Evolutionary conservation across 2,329 filamentous ascomycete genomes (phyloP).

Genomic region (Claviceps sp.): DNA sequence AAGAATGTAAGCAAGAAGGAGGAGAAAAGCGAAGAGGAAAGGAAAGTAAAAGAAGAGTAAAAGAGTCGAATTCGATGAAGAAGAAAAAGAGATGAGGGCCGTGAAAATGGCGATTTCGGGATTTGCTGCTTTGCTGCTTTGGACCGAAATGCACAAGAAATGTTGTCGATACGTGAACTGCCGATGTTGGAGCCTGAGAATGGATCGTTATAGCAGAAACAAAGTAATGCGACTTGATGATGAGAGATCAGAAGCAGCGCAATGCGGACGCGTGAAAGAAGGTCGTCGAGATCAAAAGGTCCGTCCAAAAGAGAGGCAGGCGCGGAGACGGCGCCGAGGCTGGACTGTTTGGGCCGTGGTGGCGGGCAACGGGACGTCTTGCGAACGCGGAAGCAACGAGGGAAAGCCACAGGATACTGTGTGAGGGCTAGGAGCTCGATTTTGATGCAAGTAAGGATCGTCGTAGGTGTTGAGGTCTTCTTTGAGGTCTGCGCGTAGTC

Average conservation of each 20-base stretch:
- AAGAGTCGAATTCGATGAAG: slow-evolving; percentile 6
- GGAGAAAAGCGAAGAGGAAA: slow-evolving; percentile 9
- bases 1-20: slow-evolving; percentile 20
- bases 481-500: too few species aligned
- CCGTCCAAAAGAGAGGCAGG: slow-evolving; percentile 1
- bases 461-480: not conserved
- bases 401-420: not conserved
- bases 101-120: not conserved
- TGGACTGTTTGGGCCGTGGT: not conserved
- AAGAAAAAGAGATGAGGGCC: slow-evolving; percentile 4
- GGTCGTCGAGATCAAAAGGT: slow-evolving; percentile 1
- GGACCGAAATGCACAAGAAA: not conserved
- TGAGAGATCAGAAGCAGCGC: not conserved
- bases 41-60: slow-evolving; percentile 12
- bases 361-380: not conserved
- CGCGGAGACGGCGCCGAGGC: not conserved
- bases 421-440: not conserved
- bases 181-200: not conserved
- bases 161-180: not conserved
- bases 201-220: not conserved
- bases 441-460: not conserved
- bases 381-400: not conserved
- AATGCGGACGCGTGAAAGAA: slow-evolving; percentile 1
- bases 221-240: slow-evolving; percentile 1
- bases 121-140: not conserved